phyloP scores from a whole-genome alignment of 2,329 filamentous ascomycete genomes.

The Ophiostoma sp. region DNA sequence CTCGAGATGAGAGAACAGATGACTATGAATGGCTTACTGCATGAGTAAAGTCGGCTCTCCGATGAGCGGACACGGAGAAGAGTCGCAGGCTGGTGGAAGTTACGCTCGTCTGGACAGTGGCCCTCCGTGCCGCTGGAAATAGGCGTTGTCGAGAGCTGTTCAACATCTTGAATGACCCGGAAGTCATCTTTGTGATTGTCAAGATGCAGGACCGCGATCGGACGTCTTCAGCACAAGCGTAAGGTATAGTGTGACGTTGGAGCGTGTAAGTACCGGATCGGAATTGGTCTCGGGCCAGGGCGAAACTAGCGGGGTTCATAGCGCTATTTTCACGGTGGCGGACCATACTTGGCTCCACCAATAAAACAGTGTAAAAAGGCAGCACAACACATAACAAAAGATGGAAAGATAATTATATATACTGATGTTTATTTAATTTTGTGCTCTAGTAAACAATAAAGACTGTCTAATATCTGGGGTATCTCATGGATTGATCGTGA shows the following conservation, averaged over 20 bases:
- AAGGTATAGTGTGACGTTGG: background rate
- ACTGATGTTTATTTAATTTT: background rate
- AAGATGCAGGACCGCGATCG: background rate
- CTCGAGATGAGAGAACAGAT: background rate
- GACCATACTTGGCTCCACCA: background rate
- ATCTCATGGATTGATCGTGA: conserved; percentile 6
- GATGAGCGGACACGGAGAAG: conserved; percentile 17
- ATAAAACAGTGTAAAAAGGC: background rate
- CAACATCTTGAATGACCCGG: background rate
- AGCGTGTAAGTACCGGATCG: background rate
- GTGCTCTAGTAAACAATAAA: background rate
- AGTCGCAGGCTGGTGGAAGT: background rate
- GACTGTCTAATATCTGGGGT: background rate
- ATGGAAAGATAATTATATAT: background rate
- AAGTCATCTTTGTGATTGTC: background rate
- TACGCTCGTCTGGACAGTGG: too few relatives aligned
- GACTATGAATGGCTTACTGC: background rate
- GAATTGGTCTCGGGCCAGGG: background rate
- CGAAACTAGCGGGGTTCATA: background rate
- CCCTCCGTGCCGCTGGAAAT: background rate
- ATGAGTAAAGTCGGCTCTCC: conserved; percentile 25
- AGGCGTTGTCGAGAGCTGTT: background rate
- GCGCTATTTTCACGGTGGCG: background rate
- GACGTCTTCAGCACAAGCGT: background rate
- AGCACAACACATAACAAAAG: background rate